These are phyloP conservation scores for Cynanchum wilfordii DNA, from an alignment of 257 asterid genomes.

Conservation along the genomic window DNA sequence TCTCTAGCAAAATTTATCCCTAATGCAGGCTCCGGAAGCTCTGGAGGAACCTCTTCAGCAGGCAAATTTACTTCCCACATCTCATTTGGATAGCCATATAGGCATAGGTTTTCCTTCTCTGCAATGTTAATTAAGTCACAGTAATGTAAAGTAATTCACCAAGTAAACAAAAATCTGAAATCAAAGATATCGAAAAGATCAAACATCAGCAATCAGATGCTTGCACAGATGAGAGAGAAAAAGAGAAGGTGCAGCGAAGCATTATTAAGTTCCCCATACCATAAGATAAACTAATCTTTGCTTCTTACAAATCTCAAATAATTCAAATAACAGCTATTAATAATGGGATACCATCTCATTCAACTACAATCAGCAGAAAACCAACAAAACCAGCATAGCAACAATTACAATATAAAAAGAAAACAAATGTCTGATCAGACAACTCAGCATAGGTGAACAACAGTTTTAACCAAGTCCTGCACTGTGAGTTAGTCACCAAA, in stretches of 20 bases:
- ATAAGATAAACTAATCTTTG: neutral
- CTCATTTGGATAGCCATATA: conserved; percentile 38
- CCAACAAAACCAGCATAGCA: neutral
- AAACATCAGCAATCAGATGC: neutral
- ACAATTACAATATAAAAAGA: neutral
- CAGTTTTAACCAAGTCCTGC: neutral
- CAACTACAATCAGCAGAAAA: neutral
- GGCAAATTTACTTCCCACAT: conserved; percentile 45
- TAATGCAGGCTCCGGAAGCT: conserved; percentile 49
- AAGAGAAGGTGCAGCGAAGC: neutral
- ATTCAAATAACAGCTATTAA: neutral
- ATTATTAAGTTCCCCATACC: neutral
- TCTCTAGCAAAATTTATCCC: conserved; percentile 48
- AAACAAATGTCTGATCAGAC: neutral
- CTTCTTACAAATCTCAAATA: neutral
- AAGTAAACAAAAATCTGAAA: neutral
- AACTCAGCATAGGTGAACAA: neutral
- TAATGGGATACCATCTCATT: neutral
- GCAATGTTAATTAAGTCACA: conserved; percentile 6
- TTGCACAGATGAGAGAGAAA: neutral
- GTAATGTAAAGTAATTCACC: neutral
- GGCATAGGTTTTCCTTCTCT: conserved; percentile 44
- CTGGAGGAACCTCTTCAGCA: conserved; percentile 46
- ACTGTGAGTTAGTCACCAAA: neutral
- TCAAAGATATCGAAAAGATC: neutral